phyloP scores from a whole-genome alignment of 352 stramenopile genomes.

The Globisporangium ultimum region DNA sequence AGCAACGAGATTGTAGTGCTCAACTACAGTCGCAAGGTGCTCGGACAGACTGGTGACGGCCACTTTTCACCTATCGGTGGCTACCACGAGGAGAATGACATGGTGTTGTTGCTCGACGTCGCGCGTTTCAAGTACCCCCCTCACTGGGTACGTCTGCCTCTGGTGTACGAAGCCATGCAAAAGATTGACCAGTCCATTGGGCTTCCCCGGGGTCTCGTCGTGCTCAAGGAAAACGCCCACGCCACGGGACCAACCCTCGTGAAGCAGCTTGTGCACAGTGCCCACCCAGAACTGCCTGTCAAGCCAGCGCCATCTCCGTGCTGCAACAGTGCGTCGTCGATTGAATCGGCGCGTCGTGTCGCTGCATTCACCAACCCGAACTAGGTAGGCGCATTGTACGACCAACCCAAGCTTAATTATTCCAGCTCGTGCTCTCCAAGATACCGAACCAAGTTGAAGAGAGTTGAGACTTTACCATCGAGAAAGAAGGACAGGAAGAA shows the following conservation, averaged over 20 bases:
- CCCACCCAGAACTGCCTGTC: slow-evolving; percentile 24
- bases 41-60: slow-evolving; percentile 93
- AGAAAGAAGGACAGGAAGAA: too few relatives aligned
- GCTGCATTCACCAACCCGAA: slow-evolving; percentile 10
- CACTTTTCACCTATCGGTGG: slow-evolving; percentile 97
- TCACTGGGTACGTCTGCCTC: slow-evolving; percentile 64
- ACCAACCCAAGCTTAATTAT: too few relatives aligned
- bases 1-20: slow-evolving; percentile 89
- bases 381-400: neutral
- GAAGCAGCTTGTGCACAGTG: slow-evolving; percentile 43
- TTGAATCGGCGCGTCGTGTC: slow-evolving; percentile 30
- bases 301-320: slow-evolving; percentile 28
- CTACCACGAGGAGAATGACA: slow-evolving; percentile 89
- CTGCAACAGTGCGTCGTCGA: slow-evolving; percentile 21
- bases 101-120: slow-evolving; percentile 95
- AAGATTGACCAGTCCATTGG: slow-evolving; percentile 40
- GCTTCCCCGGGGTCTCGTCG: slow-evolving; percentile 31
- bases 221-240: slow-evolving; percentile 39
- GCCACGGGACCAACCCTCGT: slow-evolving; percentile 37
- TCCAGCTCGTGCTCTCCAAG: too few relatives aligned
- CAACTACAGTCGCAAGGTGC: slow-evolving; percentile 89
- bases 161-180: slow-evolving; percentile 54
- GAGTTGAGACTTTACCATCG: too few relatives aligned
- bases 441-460: too few relatives aligned
- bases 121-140: slow-evolving; percentile 95